Evolutionary conservation across 768 basidiomycete genomes (phyloP).

Genomic region (Macrocybe gigantea): DNA sequence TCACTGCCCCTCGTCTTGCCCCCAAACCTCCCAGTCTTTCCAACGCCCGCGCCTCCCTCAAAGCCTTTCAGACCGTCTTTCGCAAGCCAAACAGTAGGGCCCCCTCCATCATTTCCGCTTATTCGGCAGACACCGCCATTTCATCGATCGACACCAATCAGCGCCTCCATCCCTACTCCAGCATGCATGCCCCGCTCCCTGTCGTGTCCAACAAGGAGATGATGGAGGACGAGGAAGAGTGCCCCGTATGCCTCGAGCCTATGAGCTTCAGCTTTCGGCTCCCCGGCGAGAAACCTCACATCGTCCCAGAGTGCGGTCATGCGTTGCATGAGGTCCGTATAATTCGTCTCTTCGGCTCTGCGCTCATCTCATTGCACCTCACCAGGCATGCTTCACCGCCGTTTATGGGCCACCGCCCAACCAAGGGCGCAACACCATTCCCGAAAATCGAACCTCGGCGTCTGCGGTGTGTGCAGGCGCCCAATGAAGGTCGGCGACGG

Average conservation of each 20-base stretch:
- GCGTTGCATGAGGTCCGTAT: constrained; percentile 81
- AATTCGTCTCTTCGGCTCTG: constrained; percentile 5
- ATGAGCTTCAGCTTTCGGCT: constrained; percentile 89
- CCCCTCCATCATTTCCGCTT: constrained; percentile 45
- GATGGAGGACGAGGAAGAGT: constrained; percentile 79
- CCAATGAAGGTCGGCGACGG: constrained; percentile 96
- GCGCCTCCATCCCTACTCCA: constrained; percentile 46
- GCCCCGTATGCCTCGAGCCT: constrained; percentile 95
- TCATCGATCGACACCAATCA: constrained; percentile 32
- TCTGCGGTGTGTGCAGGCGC: constrained; percentile 94
- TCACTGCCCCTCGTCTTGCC: constrained; percentile 30
- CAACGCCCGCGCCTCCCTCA: constrained; percentile 25
- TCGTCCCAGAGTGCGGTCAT: constrained; percentile 97
- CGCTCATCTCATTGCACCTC: constrained; percentile 6
- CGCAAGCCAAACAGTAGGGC: constrained; percentile 33
- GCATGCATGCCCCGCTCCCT: constrained; percentile 59
- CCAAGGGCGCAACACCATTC: constrained; percentile 45
- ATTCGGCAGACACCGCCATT: constrained; percentile 35
- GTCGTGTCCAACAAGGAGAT: constrained; percentile 63
- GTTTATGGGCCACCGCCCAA: constrained; percentile 87
- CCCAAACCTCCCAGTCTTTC: constrained; percentile 24
- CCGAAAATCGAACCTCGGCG: constrained; percentile 78
- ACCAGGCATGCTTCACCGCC: constrained; percentile 92
- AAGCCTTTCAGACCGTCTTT: constrained; percentile 49
- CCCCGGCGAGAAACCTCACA: constrained; percentile 95